Percentiles rank a stretch among this genome's conserved stretches.
phyloP scores from a whole-genome alignment of 495 filamentous ascomycete species.

The Chaetomium tenue region DNA sequence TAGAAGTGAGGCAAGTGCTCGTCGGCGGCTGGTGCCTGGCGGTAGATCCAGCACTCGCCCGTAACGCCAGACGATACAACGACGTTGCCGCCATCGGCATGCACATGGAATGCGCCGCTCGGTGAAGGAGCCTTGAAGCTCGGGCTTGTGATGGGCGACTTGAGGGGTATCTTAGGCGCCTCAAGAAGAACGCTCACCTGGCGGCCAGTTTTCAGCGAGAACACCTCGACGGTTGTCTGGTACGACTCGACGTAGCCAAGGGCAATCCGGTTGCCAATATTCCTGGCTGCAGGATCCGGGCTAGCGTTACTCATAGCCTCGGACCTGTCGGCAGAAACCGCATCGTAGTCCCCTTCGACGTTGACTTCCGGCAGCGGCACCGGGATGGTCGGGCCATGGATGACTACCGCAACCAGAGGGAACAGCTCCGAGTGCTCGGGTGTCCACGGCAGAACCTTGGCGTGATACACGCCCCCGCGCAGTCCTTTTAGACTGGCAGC shows the following conservation, averaged over 20 bases:
- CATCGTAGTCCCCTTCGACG: conserved; percentile 42
- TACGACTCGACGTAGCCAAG: conserved; percentile 55
- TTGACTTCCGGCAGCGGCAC: conserved; percentile 32
- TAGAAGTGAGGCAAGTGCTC: conserved; percentile 51
- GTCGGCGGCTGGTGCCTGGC: conserved; percentile 36
- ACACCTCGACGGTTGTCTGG: conserved; percentile 83
- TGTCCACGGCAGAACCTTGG: conserved; percentile 68
- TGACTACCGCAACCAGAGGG: conserved; percentile 69
- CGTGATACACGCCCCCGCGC: conserved; percentile 74
- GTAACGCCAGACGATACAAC: conserved; percentile 75
- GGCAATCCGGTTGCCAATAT: conserved; percentile 16
- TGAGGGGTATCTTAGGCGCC: conserved; percentile 47
- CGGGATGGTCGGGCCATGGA: conserved; percentile 67
- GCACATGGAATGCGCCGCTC: conserved; percentile 67
- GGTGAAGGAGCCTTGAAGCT: conserved; percentile 60
- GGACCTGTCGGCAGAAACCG: conserved; percentile 41
- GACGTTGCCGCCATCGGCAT: conserved; percentile 63
- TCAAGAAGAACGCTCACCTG: conserved; percentile 68
- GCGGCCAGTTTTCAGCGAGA: conserved; percentile 67
- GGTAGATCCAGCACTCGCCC: conserved; percentile 81
- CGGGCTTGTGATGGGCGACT: conserved; percentile 52
- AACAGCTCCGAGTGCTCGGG: conserved; percentile 36
- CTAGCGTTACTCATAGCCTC: conserved; percentile 36
- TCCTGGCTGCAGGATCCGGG: conserved; percentile 29
- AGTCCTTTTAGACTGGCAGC: conserved; percentile 69